Percentiles rank a stretch among this genome's conserved stretches.
Conservation (phyloP, 139 green algal genomes). For the Chlamydomonas asymmetrica region DNA sequence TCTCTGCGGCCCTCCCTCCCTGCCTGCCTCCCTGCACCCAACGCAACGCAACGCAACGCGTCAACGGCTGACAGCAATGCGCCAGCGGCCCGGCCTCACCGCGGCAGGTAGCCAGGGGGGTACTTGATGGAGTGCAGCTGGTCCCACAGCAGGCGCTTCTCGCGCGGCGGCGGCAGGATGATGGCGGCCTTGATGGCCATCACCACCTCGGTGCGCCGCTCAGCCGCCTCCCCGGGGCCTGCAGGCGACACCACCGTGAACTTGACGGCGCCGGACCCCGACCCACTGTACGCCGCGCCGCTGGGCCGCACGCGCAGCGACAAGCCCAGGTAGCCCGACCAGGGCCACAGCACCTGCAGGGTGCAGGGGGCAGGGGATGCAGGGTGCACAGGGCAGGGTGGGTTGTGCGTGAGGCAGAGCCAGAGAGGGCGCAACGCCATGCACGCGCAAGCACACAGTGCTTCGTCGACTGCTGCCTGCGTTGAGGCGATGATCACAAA, state of each 20-base stretch:
- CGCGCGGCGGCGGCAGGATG: constrained; percentile 69
- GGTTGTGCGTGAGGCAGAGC: too few relatives aligned
- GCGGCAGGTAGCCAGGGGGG: constrained; percentile 92
- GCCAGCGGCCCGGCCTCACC: constrained; percentile 63
- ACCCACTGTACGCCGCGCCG: constrained; percentile 41
- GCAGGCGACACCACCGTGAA: constrained; percentile 81
- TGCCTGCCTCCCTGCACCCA: too few relatives aligned
- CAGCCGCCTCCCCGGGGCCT: constrained; percentile 22
- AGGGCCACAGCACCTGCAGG: constrained; percentile 89
- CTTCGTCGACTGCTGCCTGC: too few relatives aligned
- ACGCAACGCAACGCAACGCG: too few relatives aligned
- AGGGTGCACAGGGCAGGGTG: too few relatives aligned
- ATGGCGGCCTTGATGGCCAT: constrained; percentile 70
- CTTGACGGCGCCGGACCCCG: constrained; percentile 48
- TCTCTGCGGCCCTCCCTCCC: too few relatives aligned
- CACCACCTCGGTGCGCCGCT: constrained; percentile 40
- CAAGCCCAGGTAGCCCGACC: constrained; percentile 90
- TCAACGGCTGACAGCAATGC: too few relatives aligned
- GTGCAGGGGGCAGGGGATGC: background rate
- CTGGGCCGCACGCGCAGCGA: constrained; percentile 76
- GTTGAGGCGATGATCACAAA: too few relatives aligned
- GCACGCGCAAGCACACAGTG: too few relatives aligned
- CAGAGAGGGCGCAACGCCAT: too few relatives aligned
- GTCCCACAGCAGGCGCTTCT: constrained; percentile 92
- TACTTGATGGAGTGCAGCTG: constrained; percentile 95